Evolutionary conservation across 495 filamentous ascomycete genomes (phyloP).

Genomic region (Xeromyces bisporus): DNA sequence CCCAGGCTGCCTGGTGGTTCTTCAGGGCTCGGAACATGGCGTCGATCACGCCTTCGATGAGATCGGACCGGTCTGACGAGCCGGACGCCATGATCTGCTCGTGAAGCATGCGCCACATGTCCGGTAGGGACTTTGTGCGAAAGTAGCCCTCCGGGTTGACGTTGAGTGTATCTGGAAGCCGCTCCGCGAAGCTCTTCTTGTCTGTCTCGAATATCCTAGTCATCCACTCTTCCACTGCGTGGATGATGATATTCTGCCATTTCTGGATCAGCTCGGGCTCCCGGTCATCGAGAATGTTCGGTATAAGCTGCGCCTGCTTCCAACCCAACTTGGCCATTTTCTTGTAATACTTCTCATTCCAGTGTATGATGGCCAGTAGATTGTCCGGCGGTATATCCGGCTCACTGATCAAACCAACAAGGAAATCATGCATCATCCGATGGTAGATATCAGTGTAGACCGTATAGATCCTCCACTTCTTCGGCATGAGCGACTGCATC

Average conservation of each 20-base stretch:
- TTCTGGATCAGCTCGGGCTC: constrained; percentile 80
- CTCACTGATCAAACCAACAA: constrained; percentile 66
- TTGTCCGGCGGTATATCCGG: constrained; percentile 58
- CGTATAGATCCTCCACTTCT: constrained; percentile 92
- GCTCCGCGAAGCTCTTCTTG: constrained; percentile 56
- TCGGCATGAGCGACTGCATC: constrained; percentile 78
- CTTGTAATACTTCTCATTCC: constrained; percentile 86
- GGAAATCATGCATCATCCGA: constrained; percentile 82
- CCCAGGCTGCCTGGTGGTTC: constrained; percentile 65
- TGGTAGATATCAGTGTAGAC: constrained; percentile 86
- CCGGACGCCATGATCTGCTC: constrained; percentile 74
- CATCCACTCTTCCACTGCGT: constrained; percentile 94
- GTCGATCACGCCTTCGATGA: constrained; percentile 84
- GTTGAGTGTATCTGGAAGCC: constrained; percentile 64
- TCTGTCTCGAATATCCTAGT: constrained; percentile 72
- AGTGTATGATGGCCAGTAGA: constrained; percentile 80
- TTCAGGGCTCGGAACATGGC: constrained; percentile 81
- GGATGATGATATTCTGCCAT: constrained; percentile 87
- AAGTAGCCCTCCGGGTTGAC: constrained; percentile 73
- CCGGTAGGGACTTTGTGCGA: constrained; percentile 73
- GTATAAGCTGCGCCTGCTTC: constrained; percentile 49
- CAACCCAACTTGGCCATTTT: constrained; percentile 88
- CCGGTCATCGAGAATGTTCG: constrained; percentile 74
- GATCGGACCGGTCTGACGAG: constrained; percentile 64
- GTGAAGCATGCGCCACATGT: constrained; percentile 94